phyloP scores from a whole-genome alignment of 2,329 filamentous ascomycete species.

The Colletotrichum gloeosporioides region DNA sequence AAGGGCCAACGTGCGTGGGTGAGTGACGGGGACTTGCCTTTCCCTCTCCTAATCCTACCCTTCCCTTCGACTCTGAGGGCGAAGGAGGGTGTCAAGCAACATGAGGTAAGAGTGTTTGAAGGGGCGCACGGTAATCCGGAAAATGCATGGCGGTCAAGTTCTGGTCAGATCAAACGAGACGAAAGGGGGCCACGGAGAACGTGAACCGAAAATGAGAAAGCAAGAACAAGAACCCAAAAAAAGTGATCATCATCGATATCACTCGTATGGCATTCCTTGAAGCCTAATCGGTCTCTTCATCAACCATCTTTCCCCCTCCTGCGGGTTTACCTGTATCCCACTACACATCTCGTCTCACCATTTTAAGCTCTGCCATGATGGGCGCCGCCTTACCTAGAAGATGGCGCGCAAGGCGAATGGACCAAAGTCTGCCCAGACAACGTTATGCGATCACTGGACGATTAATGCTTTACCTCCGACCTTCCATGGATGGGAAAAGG shows the following conservation, averaged over 20 bases:
- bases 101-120: not conserved
- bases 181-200: not conserved
- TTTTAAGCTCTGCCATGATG: slow-evolving; percentile 10
- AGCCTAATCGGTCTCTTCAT: not conserved
- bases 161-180: not conserved
- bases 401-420: not conserved
- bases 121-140: not conserved
- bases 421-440: not conserved
- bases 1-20: not conserved
- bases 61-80: not conserved
- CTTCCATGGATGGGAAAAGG: not conserved
- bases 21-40: not conserved
- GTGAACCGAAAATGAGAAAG: not conserved
- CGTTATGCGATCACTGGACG: slow-evolving; percentile 1
- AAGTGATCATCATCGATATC: not conserved
- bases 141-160: not conserved
- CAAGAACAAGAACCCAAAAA: not conserved
- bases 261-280: not conserved
- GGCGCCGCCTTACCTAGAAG: not conserved
- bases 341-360: not conserved
- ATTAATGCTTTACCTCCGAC: not conserved
- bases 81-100: not conserved
- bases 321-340: not conserved
- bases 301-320: not conserved
- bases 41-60: not conserved